phyloP scores from a whole-genome alignment of 2,329 filamentous ascomycete genomes.

The Mycocentrospora acerina region DNA sequence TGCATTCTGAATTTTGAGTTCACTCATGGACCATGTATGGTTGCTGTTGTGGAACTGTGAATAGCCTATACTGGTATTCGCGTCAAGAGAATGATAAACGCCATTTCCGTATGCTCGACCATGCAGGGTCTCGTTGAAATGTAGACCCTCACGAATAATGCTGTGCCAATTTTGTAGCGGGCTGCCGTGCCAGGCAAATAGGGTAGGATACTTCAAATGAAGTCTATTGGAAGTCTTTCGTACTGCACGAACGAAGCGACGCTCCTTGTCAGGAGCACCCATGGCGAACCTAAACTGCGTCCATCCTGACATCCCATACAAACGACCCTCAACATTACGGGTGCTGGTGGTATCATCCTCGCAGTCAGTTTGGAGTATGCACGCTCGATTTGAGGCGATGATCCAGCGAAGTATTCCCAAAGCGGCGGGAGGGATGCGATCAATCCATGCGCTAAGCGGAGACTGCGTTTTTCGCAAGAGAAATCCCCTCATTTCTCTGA shows the following conservation, averaged over 20 bases:
- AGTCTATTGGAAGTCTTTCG: slow-evolving; percentile 46
- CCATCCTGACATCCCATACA: slow-evolving; percentile 66
- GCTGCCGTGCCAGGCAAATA: slow-evolving; percentile 90
- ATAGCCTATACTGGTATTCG: slow-evolving; percentile 60
- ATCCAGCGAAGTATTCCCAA: slow-evolving; percentile 79
- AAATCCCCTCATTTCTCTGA: slow-evolving; percentile 59
- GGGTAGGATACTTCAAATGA: slow-evolving; percentile 59
- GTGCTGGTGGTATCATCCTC: slow-evolving; percentile 13
- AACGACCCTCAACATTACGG: slow-evolving; percentile 51
- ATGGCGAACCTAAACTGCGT: slow-evolving; percentile 86
- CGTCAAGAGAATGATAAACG: slow-evolving; percentile 72
- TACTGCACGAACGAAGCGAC: slow-evolving; percentile 68
- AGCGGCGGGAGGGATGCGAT: slow-evolving; percentile 64
- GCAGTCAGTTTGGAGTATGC: slow-evolving; percentile 73
- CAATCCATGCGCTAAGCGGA: slow-evolving; percentile 53
- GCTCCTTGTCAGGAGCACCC: slow-evolving; percentile 87
- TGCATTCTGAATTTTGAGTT: slow-evolving; percentile 59
- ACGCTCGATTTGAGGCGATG: slow-evolving; percentile 84
- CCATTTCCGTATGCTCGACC: slow-evolving; percentile 77
- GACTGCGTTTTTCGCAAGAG: slow-evolving; percentile 46
- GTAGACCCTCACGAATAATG: slow-evolving; percentile 79
- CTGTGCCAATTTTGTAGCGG: slow-evolving; percentile 79
- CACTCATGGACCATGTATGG: slow-evolving; percentile 65
- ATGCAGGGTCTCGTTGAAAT: slow-evolving; percentile 64
- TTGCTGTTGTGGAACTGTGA: slow-evolving; percentile 11